Evolutionary conservation across 2,329 filamentous ascomycete species (phyloP), one percentile per base, ranked within the genome.

Genomic region (Tolypocladium album): DNA sequence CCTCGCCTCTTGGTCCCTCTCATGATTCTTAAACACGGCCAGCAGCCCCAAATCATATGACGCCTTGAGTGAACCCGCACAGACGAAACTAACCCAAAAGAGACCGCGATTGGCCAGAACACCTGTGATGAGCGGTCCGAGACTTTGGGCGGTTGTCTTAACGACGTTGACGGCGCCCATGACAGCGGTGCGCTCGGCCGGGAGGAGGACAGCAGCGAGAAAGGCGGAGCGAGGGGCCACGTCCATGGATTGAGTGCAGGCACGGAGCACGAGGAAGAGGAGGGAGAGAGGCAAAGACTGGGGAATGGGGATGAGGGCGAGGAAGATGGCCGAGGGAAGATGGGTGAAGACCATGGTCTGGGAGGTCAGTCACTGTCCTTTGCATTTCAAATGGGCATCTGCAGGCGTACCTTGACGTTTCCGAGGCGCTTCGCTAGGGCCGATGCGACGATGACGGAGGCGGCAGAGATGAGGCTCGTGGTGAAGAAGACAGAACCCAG

Each of bases 271-370:
- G 13, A 90, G 75, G 60, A 90, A 82, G 0, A 78, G 70, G 55
- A 89, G 76, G 0, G 87, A 80, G 6, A 85, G 62, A 13, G 75
- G 75, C 0, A 85, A 72, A 4, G 77, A 75, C 24, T 75, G 70
- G 0, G 86, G 84, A 0, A 86, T 66, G 0, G 85, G 82, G 27
- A 90, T 83, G 24, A 90, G 71, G 17, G 82, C 76, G 1, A 90
- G 78, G 64, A 85, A 86, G 34, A 90, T 72, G 9, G 87, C 78
- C 0, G 86, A 88, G 0, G 88, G 88, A 0, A 90, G 75, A 65
- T 90, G 87, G 0, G 87, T 89, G 67, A 89, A 88, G 11, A 88
- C 86, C 88, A 90, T 90, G 1, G 87, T 89, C 77, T 85, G 62
- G 0, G 20, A 59, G 7, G 60, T 61, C 58, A 31, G 40, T 3